Evolutionary conservation across 2,329 filamentous ascomycete genomes (phyloP), one percentile per base, ranked within the genome.

Genomic region (Stemphylium beticola): DNA sequence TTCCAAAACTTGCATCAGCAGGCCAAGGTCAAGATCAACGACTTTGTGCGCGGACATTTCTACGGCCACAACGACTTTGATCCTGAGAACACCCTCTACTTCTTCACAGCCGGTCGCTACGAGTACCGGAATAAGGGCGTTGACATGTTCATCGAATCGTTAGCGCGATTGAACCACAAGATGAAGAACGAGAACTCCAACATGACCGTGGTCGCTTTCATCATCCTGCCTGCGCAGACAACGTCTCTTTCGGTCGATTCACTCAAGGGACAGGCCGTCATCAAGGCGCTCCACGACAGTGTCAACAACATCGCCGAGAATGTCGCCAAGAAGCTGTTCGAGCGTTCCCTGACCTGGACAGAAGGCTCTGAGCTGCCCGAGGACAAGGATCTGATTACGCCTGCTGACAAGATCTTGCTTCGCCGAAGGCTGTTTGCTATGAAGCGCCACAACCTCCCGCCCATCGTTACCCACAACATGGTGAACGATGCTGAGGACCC

Each of bases 391-490:
- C 83, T 99, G 34, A 91, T 99, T 66, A 93, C 91, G 31, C 87
- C 88, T 57, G 90, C 96, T 72, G 95, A 99, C 76, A 92, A 93
- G 61, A 92, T 98, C 55, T 85, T 98, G 69, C 85, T 99, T 47
- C 90, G 95, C 40, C 88, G 95, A 61, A 87, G 95, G 49, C 82
- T 99, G 43, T 99, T 96, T 72, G 95, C 93, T 58, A 97, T 98
- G 92, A 98, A 98, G 83, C 86, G 95, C 48, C 85, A 92, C 75
- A 87, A 85, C 34, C 85, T 98, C 26, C 95, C 95, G 4, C 95
- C 95, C 0, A 96, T 99, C 71, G 93, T 98, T 56, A 99, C 95
- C 4, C 95, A 99, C 82, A 98, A 99, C 83, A 97, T 99, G 93
- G 79, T 91, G 67, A 97, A 96, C 72, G 93, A 98, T 76, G 77